Percentiles rank a stretch among this genome's conserved stretches.
Evolutionary conservation across 73 alveolate genomes (phyloP).

Genomic region (Symbiodinium pilosum): DNA sequence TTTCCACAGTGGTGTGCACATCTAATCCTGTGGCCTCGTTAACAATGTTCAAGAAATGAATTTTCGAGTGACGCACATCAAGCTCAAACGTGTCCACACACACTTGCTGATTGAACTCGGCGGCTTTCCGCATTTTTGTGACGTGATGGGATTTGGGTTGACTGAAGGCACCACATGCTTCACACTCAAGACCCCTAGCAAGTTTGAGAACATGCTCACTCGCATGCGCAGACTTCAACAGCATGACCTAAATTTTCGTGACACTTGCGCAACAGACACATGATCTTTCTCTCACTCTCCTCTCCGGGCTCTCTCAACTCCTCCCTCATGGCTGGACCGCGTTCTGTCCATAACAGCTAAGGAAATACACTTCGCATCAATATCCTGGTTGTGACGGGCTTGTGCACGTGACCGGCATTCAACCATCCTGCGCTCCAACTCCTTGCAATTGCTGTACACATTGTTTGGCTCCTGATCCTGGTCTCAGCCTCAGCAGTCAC

Average conservation of each 20-base stretch:
- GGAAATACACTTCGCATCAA: neutral
- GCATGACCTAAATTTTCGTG: slow-evolving; percentile 19
- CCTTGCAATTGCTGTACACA: neutral
- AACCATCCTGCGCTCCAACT: neutral
- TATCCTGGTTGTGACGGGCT: neutral
- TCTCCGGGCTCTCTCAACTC: neutral
- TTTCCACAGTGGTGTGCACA: neutral
- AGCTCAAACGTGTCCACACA: neutral
- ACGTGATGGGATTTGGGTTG: neutral
- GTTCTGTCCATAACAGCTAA: neutral
- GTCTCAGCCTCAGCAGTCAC: neutral
- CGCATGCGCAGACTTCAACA: slow-evolving; percentile 6
- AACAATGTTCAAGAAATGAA: neutral
- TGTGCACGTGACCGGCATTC: neutral
- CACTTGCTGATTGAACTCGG: neutral
- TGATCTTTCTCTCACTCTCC: neutral
- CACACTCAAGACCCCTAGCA: neutral
- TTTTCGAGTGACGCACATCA: neutral
- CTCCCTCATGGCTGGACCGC: neutral
- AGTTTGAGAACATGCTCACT: neutral
- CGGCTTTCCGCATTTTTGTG: neutral
- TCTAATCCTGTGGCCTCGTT: slow-evolving; percentile 6
- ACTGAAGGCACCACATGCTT: neutral
- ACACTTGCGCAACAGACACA: neutral
- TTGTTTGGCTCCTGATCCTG: neutral